phyloP scores from a whole-genome alignment of 768 basidiomycete genomes.

The Russula sp. region DNA sequence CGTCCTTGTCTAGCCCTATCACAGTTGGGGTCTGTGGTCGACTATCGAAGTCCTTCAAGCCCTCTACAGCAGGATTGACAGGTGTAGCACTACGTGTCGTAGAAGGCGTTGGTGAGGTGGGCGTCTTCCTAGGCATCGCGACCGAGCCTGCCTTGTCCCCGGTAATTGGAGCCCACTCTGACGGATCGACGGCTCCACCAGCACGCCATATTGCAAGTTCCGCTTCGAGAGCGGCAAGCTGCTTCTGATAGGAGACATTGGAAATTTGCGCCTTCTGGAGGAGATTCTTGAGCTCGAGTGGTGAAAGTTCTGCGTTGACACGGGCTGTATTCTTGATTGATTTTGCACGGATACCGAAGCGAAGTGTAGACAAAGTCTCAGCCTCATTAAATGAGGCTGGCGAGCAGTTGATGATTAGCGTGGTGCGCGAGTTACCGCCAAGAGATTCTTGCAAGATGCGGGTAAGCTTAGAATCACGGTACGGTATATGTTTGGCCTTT shows the following conservation, averaged over 20 bases:
- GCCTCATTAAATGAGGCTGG: slow-evolving; percentile 96
- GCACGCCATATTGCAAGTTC: slow-evolving; percentile 86
- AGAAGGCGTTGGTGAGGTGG: slow-evolving; percentile 58
- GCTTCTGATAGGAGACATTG: slow-evolving; percentile 74
- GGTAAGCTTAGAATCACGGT: slow-evolving; percentile 98
- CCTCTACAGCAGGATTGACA: slow-evolving; percentile 64
- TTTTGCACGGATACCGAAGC: slow-evolving; percentile 99
- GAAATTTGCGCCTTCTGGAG: slow-evolving; percentile 85
- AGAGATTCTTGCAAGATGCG: slow-evolving; percentile 98
- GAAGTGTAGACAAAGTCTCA: slow-evolving; percentile 93
- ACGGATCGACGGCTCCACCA: slow-evolving; percentile 77
- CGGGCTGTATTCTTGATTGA: slow-evolving; percentile 99
- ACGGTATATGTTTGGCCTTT: slow-evolving; percentile 93
- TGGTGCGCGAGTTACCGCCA: slow-evolving; percentile 91
- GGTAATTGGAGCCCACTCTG: slow-evolving; percentile 63
- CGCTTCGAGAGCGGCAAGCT: slow-evolving; percentile 84
- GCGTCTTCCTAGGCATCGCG: slow-evolving; percentile 39
- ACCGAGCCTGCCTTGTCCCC: slow-evolving; percentile 47
- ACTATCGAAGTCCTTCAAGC: slow-evolving; percentile 69
- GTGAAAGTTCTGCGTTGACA: slow-evolving; percentile 95
- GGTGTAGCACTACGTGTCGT: slow-evolving; percentile 66
- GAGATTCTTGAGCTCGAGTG: slow-evolving; percentile 89
- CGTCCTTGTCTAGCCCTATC: slow-evolving; percentile 86
- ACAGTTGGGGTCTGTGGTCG: slow-evolving; percentile 91
- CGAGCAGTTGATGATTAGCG: slow-evolving; percentile 99